phyloP scores from a whole-genome alignment of 257 asterid genomes.

The Linderniella brevidens region DNA sequence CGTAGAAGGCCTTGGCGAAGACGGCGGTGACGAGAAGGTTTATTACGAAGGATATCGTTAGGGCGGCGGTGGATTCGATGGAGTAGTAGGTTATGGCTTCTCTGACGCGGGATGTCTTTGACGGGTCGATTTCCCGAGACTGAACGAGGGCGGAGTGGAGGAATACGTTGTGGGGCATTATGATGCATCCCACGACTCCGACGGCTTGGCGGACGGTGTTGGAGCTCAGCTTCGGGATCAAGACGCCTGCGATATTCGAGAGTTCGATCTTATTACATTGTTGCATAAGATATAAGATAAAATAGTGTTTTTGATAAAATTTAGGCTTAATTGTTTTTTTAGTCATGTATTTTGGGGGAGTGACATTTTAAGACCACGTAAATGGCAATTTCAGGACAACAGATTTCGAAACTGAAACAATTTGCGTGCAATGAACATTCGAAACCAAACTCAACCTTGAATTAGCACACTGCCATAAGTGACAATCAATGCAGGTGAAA shows the following conservation, averaged over 20 bases:
- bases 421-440: too few relatives aligned
- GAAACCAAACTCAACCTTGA: too few relatives aligned
- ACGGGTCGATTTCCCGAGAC: slow-evolving; percentile 40
- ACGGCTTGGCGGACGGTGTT: slow-evolving; percentile 60
- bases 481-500: too few relatives aligned
- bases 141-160: slow-evolving; percentile 62
- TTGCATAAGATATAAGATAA: too few relatives aligned
- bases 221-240: slow-evolving; percentile 41
- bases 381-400: too few relatives aligned
- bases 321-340: too few relatives aligned
- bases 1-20: slow-evolving; percentile 6
- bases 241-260: slow-evolving; percentile 23
- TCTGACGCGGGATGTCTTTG: slow-evolving; percentile 41
- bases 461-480: too few relatives aligned
- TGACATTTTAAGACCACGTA: too few relatives aligned
- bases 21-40: slow-evolving; percentile 2
- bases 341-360: too few relatives aligned
- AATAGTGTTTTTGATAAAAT: too few relatives aligned
- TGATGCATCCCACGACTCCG: slow-evolving; percentile 63
- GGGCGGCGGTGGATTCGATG: slow-evolving; percentile 2
- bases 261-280: too few relatives aligned
- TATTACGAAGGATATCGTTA: slow-evolving; percentile 1
- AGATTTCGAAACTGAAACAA: too few relatives aligned
- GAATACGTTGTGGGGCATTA: slow-evolving; percentile 69
- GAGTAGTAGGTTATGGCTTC: slow-evolving; percentile 32